Evolutionary conservation across 208 protist genomes (phyloP).

Genomic region (Acanthamoeba royreba): DNA sequence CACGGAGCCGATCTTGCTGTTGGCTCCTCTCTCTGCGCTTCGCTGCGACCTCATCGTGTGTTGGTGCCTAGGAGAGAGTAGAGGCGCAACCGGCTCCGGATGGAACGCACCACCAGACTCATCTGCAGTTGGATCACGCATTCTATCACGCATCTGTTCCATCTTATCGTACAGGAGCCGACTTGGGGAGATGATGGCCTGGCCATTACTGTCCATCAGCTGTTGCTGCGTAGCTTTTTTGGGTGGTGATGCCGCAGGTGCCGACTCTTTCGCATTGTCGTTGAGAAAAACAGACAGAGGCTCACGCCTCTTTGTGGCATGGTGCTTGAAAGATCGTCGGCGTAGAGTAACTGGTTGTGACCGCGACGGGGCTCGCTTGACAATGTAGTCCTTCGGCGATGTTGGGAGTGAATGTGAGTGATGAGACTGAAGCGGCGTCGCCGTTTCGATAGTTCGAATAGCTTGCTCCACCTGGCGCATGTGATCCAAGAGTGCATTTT

Average conservation of each 20-base stretch:
- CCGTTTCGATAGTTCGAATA: neutral
- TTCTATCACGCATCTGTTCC: neutral
- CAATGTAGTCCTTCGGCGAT: neutral
- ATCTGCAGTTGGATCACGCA: too few relatives aligned
- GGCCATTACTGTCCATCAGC: neutral
- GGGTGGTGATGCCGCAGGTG: too few relatives aligned
- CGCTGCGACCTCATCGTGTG: too few relatives aligned
- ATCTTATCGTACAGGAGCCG: neutral
- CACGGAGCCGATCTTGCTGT: too few relatives aligned
- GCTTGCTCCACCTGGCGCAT: slow-evolving; percentile 11
- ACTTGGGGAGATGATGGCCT: neutral
- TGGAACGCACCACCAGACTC: too few relatives aligned
- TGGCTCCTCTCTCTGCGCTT: neutral
- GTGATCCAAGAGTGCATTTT: neutral
- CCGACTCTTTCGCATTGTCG: too few relatives aligned
- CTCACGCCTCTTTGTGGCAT: too few relatives aligned
- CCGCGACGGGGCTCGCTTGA: neutral
- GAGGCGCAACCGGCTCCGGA: too few relatives aligned
- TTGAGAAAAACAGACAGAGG: too few relatives aligned
- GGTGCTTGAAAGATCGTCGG: neutral
- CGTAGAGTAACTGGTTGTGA: slow-evolving; percentile 8
- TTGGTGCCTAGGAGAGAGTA: too few relatives aligned
- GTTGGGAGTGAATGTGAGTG: neutral
- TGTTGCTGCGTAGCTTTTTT: too few relatives aligned
- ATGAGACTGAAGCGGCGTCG: neutral